Percentiles rank a stretch among this genome's conserved stretches.
Conservation (phyloP, 306 rosid genomes). For the Acacia confusa region DNA sequence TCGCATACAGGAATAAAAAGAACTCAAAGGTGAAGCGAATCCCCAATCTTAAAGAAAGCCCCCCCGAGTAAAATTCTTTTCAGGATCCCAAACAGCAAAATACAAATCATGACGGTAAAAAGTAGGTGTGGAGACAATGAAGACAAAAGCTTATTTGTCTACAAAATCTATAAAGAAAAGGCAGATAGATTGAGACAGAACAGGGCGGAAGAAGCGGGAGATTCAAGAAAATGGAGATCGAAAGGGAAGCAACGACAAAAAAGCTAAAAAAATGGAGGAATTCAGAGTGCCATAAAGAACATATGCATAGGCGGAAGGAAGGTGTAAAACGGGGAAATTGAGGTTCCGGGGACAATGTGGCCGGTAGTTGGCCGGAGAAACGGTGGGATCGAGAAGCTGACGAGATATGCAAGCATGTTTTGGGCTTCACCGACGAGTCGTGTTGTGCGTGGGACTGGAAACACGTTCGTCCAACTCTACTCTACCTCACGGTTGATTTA, state of each 20-base stretch:
- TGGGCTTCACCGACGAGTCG: constrained; percentile 52
- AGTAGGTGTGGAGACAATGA: not conserved
- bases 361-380: not conserved
- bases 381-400: constrained; percentile 24
- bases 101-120: not conserved
- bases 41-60: not conserved
- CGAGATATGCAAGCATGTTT: not conserved
- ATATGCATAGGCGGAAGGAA: constrained; percentile 1
- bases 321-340: constrained; percentile 12
- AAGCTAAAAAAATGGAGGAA: constrained; percentile 1
- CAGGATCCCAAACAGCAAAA: constrained; percentile 18
- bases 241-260: not conserved
- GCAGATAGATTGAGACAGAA: constrained; percentile 33
- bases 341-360: not conserved
- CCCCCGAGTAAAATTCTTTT: not conserved
- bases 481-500: constrained; percentile 29
- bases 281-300: not conserved
- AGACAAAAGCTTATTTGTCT: constrained; percentile 22
- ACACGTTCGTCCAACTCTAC: not conserved
- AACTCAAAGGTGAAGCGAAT: not conserved
- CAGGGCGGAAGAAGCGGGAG: constrained; percentile 20
- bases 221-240: constrained; percentile 20
- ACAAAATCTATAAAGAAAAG: constrained; percentile 36
- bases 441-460: constrained; percentile 42
- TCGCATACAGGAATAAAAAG: not conserved